Conservation (phyloP, 345 rosid species). For the Dovyalis caffra region DNA sequence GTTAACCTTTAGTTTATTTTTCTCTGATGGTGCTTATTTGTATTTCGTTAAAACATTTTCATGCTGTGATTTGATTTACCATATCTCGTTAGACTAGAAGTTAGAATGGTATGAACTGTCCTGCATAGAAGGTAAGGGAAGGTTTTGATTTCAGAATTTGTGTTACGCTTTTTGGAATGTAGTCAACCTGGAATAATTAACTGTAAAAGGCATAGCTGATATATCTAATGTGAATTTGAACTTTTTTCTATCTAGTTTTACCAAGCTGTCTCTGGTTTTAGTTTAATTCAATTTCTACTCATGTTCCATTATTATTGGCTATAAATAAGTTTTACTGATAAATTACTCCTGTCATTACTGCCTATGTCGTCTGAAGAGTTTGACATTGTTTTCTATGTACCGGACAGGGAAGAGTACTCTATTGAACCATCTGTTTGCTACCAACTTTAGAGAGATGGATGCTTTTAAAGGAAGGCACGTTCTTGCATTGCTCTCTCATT, state of each 20-base stretch:
- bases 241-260: background rate
- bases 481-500: conserved; percentile 15
- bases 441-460: conserved; percentile 98
- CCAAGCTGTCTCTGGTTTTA: background rate
- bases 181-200: background rate
- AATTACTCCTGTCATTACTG: background rate
- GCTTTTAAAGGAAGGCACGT: conserved; percentile 93
- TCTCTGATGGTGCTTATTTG: background rate
- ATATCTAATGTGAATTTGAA: background rate
- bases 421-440: conserved; percentile 78
- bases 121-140: background rate
- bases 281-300: background rate
- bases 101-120: background rate
- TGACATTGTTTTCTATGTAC: conserved; percentile 28
- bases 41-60: background rate
- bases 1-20: conserved; percentile 2
- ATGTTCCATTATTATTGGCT: background rate
- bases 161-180: background rate
- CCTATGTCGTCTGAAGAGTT: background rate
- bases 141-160: background rate
- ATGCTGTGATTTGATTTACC: background rate
- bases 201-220: background rate
- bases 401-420: conserved; percentile 94
- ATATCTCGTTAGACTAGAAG: background rate
- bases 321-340: background rate